These are phyloP conservation scores for Nitzschia putrida DNA, from an alignment of 108 stramenopile species.

Conservation along the genomic window DNA sequence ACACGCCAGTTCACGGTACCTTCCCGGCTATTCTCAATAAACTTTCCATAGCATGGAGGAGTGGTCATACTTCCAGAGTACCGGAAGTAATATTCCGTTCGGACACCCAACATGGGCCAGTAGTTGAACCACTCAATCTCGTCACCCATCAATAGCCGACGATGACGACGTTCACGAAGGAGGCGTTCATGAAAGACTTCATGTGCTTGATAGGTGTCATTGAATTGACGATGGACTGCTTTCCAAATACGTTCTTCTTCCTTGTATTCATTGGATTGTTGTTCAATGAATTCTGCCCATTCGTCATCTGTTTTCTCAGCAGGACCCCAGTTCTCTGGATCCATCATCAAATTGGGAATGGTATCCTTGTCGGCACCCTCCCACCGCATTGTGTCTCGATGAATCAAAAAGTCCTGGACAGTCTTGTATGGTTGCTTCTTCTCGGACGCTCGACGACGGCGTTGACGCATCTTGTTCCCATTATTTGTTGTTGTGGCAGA, in stretches of 20 bases:
- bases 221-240: slow-evolving; percentile 4
- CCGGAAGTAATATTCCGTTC: slow-evolving; percentile 42
- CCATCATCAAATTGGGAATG: slow-evolving; percentile 24
- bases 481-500: neutral
- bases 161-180: slow-evolving; percentile 6
- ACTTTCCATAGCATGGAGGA: slow-evolving; percentile 45
- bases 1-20: slow-evolving; percentile 39
- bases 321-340: slow-evolving; percentile 20
- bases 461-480: neutral
- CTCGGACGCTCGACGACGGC: neutral
- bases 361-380: slow-evolving; percentile 14
- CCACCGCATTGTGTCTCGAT: slow-evolving; percentile 5
- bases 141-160: slow-evolving; percentile 33
- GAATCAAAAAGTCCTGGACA: slow-evolving; percentile 18
- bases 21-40: neutral
- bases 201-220: slow-evolving; percentile 22
- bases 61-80: slow-evolving; percentile 38
- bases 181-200: slow-evolving; percentile 13
- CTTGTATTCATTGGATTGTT: slow-evolving; percentile 8
- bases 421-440: neutral
- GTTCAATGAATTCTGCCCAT: slow-evolving; percentile 28
- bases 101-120: slow-evolving; percentile 38
- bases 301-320: slow-evolving; percentile 28
- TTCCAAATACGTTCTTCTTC: slow-evolving; percentile 24
- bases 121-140: slow-evolving; percentile 34